phyloP scores from a whole-genome alignment of 495 filamentous ascomycete species.

The Penicillium desertorum region DNA sequence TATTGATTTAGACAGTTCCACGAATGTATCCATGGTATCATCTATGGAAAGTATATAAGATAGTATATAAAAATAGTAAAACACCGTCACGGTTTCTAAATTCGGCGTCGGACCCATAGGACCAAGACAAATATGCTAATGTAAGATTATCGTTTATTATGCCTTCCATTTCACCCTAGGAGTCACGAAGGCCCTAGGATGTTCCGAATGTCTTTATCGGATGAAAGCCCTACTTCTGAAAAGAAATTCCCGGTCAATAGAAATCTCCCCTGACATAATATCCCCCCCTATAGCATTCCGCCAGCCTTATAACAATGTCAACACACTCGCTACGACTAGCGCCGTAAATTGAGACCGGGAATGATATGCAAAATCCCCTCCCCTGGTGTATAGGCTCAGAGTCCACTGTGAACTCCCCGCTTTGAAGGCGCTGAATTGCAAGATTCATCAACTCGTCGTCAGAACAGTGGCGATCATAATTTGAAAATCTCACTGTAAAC shows the following conservation, averaged over 20 bases:
- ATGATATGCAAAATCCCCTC: background rate
- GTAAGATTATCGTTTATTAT: no score
- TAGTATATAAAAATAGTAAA: no score
- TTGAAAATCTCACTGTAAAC: background rate
- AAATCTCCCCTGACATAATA: background rate
- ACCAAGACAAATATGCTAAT: no score
- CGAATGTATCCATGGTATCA: no score
- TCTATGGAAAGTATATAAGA: no score
- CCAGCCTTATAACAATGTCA: background rate
- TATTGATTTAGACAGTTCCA: no score
- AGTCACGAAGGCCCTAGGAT: no score
- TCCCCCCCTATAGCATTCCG: background rate
- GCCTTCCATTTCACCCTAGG: no score
- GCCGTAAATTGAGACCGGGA: background rate
- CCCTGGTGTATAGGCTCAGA: background rate
- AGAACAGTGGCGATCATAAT: background rate
- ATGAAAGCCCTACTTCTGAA: background rate
- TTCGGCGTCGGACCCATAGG: no score
- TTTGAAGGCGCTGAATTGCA: background rate
- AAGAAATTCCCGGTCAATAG: background rate
- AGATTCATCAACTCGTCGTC: background rate
- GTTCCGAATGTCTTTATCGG: background rate
- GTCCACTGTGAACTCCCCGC: background rate
- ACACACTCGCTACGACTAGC: background rate
- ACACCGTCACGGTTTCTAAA: no score